Percentiles rank a stretch among this genome's conserved stretches.
Conservation (phyloP, 495 filamentous ascomycete species). For the Penicillium silybi region DNA sequence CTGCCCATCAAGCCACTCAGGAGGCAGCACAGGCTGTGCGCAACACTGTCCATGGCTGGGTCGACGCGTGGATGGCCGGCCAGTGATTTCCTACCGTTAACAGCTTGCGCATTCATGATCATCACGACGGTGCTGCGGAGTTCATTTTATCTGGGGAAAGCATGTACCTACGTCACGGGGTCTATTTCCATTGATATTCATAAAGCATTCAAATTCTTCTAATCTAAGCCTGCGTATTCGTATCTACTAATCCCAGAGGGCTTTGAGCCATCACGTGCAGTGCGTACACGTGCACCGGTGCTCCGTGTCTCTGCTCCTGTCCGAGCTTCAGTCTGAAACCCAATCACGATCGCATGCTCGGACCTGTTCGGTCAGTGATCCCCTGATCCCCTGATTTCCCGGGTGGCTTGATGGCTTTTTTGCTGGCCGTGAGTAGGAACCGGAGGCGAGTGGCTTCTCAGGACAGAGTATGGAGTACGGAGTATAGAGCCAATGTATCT, state of each 20-base stretch:
- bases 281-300: background rate
- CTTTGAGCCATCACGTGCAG: background rate
- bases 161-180: background rate
- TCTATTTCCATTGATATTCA: background rate
- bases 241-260: background rate
- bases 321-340: background rate
- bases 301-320: background rate
- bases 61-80: background rate
- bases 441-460: background rate
- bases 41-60: background rate
- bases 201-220: background rate
- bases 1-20: constrained; percentile 8
- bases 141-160: background rate
- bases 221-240: background rate
- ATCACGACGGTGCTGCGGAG: background rate
- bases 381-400: no score
- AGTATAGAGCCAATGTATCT: no score
- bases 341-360: background rate
- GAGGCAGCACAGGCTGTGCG: constrained; percentile 8
- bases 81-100: background rate
- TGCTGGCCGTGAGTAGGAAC: background rate
- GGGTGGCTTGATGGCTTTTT: background rate
- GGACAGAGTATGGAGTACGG: no score
- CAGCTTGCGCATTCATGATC: background rate
- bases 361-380: background rate